Percentiles rank a stretch among this genome's conserved stretches.
Conservation (phyloP, 805 yeast species). For the Saturnispora silvae region DNA sequence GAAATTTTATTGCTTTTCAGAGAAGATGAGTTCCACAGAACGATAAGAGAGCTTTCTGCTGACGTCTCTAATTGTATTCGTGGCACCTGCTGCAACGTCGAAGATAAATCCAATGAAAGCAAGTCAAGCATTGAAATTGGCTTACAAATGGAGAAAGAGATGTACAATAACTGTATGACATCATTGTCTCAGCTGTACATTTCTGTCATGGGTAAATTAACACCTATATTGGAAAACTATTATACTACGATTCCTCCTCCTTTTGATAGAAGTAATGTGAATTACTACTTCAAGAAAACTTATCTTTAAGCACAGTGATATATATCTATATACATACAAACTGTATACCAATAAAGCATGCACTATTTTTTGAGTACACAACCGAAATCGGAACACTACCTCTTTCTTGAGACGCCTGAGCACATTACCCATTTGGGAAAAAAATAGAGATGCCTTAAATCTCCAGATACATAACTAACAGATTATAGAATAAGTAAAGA, state of each 20-base stretch:
- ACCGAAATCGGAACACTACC: too few relatives aligned
- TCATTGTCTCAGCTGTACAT: constrained; percentile 53
- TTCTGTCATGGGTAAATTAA: constrained; percentile 44
- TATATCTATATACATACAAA: background rate
- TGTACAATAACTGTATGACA: constrained; percentile 58
- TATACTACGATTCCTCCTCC: constrained; percentile 31
- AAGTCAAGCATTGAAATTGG: constrained; percentile 20
- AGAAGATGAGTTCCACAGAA: constrained; percentile 43
- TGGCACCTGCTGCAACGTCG: constrained; percentile 19
- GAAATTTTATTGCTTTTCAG: constrained; percentile 48
- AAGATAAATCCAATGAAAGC: constrained; percentile 16
- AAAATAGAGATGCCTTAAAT: too few relatives aligned
- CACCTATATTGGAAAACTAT: constrained; percentile 41
- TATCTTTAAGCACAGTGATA: constrained; percentile 3
- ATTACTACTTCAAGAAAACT: constrained; percentile 23
- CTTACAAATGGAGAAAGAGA: constrained; percentile 37
- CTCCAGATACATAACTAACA: too few relatives aligned
- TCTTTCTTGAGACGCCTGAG: too few relatives aligned
- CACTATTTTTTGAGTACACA: too few relatives aligned
- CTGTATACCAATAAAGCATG: too few relatives aligned
- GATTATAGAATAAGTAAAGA: too few relatives aligned
- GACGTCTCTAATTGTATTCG: constrained; percentile 44
- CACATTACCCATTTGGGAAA: too few relatives aligned
- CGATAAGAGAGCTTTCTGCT: constrained; percentile 43
- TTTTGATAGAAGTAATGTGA: constrained; percentile 23